Evolutionary conservation across 768 basidiomycete species (phyloP).

Genomic region (Coprinellus aureogranulatus): DNA sequence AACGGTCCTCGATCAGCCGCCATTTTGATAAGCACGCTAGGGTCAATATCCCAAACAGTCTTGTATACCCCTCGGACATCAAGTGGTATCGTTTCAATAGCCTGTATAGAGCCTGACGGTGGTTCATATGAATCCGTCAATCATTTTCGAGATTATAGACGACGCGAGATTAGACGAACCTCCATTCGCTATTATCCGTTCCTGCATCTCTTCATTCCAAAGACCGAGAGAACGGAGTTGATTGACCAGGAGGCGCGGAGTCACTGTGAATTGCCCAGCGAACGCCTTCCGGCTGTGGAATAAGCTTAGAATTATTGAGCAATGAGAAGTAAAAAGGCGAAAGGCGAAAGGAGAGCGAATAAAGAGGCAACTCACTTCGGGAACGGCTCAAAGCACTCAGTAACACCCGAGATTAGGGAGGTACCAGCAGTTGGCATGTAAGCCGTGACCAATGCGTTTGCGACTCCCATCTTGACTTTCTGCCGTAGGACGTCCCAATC

Average conservation of each 20-base stretch:
- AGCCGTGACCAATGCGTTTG: slow-evolving; percentile 87
- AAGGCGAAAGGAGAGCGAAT: slow-evolving; percentile 7
- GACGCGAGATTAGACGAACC: too few species aligned
- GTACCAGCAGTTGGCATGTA: slow-evolving; percentile 99
- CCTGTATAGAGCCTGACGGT: slow-evolving; percentile 85
- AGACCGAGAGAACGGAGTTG: slow-evolving; percentile 93
- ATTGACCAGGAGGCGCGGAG: slow-evolving; percentile 98
- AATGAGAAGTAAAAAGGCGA: too few species aligned
- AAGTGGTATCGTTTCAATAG: slow-evolving; percentile 83
- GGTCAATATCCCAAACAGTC: slow-evolving; percentile 99
- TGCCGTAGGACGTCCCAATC: slow-evolving; percentile 89
- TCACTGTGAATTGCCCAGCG: slow-evolving; percentile 99
- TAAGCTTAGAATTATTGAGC: too few species aligned
- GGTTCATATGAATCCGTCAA: too few species aligned
- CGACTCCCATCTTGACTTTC: slow-evolving; percentile 77
- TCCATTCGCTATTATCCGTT: slow-evolving; percentile 96
- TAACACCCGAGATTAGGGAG: slow-evolving; percentile 96
- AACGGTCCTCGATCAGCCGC: slow-evolving; percentile 98
- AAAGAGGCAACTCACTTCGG: slow-evolving; percentile 60
- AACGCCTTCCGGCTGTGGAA: slow-evolving; percentile 98
- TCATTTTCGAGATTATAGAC: too few species aligned
- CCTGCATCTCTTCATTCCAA: slow-evolving; percentile 99
- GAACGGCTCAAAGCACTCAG: slow-evolving; percentile 99
- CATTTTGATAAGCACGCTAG: slow-evolving; percentile 97
- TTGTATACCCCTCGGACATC: slow-evolving; percentile 98